phyloP scores from a whole-genome alignment of 75 land plant genomes.

The Pinus taeda region DNA sequence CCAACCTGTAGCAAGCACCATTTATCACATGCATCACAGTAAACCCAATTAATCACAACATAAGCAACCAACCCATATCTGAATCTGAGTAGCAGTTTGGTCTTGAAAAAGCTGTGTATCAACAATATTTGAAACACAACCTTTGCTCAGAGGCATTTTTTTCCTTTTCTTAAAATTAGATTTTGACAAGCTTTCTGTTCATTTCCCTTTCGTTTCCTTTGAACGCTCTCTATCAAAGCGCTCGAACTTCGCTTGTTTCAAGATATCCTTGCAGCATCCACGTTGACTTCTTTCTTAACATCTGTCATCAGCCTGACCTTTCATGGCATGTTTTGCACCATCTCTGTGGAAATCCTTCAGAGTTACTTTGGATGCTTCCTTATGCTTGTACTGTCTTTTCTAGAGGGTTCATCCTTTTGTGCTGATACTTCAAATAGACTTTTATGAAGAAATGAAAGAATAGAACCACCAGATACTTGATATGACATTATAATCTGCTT shows the following conservation, averaged over 20 bases:
- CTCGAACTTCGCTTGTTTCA: constrained; percentile 15
- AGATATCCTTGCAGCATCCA: constrained; percentile 18
- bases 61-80: too few relatives aligned
- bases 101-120: too few relatives aligned
- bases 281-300: constrained; percentile 14
- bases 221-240: not conserved
- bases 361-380: constrained; percentile 16
- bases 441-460: constrained; percentile 75
- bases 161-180: not conserved
- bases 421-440: constrained; percentile 24
- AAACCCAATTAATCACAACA: not conserved
- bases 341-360: constrained; percentile 21
- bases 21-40: not conserved
- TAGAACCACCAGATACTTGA: constrained; percentile 34
- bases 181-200: constrained; percentile 14
- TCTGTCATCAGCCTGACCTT: constrained; percentile 23
- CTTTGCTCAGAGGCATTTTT: too few relatives aligned
- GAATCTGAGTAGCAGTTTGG: too few relatives aligned
- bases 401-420: constrained; percentile 10
- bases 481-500: constrained; percentile 75
- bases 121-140: too few relatives aligned
- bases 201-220: constrained; percentile 23
- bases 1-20: not conserved
- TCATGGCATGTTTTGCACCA: constrained; percentile 16
- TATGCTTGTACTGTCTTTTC: not conserved